Evolutionary conservation across 441 rosid species (phyloP).

Genomic region (Bocquillonia castaneifolia): DNA sequence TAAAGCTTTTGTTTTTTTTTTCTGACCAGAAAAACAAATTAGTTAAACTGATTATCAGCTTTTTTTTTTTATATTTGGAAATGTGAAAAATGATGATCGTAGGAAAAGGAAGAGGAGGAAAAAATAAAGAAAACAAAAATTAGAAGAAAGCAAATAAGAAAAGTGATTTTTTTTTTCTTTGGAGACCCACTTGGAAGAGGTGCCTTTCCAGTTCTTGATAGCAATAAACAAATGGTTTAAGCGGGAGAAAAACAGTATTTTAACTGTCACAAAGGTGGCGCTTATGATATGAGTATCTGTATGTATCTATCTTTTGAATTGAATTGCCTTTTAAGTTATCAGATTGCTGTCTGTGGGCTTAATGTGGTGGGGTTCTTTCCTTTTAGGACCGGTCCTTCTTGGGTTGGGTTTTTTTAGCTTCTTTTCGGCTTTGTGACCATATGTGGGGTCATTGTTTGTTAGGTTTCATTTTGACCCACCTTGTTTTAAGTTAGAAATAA

Average conservation of each 20-base stretch:
- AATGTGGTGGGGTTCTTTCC: neutral
- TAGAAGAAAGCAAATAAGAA: conserved; percentile 11
- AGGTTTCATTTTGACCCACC: too few relatives aligned
- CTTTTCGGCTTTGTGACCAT: neutral
- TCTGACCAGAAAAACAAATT: too few relatives aligned
- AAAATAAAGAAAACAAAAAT: neutral
- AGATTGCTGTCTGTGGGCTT: conserved; percentile 25
- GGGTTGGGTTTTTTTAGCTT: neutral
- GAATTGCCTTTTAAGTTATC: conserved; percentile 15
- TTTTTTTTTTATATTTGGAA: neutral
- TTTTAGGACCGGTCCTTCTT: neutral
- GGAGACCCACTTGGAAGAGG: conserved; percentile 30
- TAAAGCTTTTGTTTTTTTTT: too few relatives aligned
- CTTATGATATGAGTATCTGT: conserved; percentile 20
- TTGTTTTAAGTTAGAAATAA: too few relatives aligned
- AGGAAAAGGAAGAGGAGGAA: neutral
- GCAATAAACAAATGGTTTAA: conserved; percentile 47
- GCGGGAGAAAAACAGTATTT: conserved; percentile 57
- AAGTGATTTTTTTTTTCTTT: neutral
- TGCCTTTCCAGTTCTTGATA: conserved; percentile 66
- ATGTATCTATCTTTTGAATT: neutral
- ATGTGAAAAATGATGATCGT: conserved; percentile 3
- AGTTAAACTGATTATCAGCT: too few relatives aligned
- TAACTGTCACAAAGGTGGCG: conserved; percentile 32
- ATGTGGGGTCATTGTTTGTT: too few relatives aligned